Evolutionary conservation across 371 early-diverging fungal species (phyloP).

Genomic region (Syncephalis fuscata): DNA sequence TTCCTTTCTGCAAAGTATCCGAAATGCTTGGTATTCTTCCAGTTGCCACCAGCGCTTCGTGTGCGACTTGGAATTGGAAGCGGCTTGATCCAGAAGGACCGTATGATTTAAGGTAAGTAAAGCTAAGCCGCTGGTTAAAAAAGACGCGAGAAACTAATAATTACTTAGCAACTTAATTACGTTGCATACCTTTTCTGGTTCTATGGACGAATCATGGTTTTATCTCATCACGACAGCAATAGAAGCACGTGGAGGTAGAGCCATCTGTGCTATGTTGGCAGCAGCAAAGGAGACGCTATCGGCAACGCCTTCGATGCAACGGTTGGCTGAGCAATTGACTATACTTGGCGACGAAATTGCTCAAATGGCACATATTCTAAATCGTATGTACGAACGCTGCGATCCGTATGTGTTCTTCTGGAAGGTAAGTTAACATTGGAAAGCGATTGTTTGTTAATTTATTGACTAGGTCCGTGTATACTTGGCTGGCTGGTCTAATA

Average conservation of each 20-base stretch:
- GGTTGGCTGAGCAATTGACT: constrained; percentile 27
- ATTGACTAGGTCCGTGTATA: constrained; percentile 44
- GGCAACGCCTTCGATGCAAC: constrained; percentile 3
- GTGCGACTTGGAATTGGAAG: constrained; percentile 81
- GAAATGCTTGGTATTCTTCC: constrained; percentile 71
- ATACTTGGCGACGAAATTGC: constrained; percentile 33
- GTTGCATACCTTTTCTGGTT: constrained; percentile 72
- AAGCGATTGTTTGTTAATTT: no score
- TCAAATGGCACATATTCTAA: constrained; percentile 41
- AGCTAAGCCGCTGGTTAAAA: background rate
- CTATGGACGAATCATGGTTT: constrained; percentile 92
- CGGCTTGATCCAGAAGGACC: constrained; percentile 57
- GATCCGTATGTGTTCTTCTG: constrained; percentile 93
- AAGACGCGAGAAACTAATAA: background rate
- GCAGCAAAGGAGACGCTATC: constrained; percentile 19
- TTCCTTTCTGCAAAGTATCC: constrained; percentile 74
- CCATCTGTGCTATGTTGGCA: constrained; percentile 37
- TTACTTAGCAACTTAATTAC: constrained; percentile 55
- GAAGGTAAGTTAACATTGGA: constrained; percentile 23
- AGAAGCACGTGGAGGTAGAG: constrained; percentile 74
- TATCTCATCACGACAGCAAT: constrained; percentile 82
- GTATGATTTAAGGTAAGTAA: constrained; percentile 40
- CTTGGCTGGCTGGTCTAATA: constrained; percentile 87
- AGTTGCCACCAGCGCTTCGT: constrained; percentile 72
- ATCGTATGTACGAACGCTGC: constrained; percentile 82